Base-by-base conservation (phyloP, 108 stramenopile genomes). In the Cyclotella kingstonii region DNA sequence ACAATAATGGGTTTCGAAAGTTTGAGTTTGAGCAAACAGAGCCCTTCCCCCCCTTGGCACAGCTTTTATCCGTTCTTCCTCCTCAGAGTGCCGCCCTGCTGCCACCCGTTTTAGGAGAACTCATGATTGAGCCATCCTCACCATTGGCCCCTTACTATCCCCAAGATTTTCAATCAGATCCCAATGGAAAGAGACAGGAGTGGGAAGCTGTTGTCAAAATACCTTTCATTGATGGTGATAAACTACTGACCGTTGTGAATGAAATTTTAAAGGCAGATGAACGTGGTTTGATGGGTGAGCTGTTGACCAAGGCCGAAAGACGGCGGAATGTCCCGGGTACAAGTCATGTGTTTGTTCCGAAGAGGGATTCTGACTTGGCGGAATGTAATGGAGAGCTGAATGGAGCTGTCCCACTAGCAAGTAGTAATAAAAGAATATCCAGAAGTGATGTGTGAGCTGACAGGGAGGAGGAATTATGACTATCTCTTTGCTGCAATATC, bases 141-240 rank as follows among this genome's bases (percentile, higher is more conserved):
- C 98, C 97, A 1, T 55, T 99, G 5, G 78, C 81, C 21, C 65
- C 89, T 7, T 97, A 76, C 60, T 99, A 95, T 78, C 97, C 97
- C 9, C 46, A 56, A 44, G 87, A 86, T 49, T 95, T 95, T 64
- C 66, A 61, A 3, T 68, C 81, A 10, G 93, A 95, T 69, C 71
- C 86, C 2, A 95, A 95, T 60, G 93, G 93, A 18, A 95, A 95
- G 60, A 68, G 89, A n/a, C 89, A 87, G 54, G 77, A 90, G 8
- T 99, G 98, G 98, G 95, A 98, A 66, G 96, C 95, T 25, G 91
- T 99, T 63, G 95, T 95, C 43, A 73, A 96, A 48, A 91, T 99
- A 48, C 98, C 98, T 38, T 99, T 99, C 69, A 96, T 99, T 59
- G 94, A 95, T 29, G 87, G 87, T 48, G 82, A 79, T 31, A 46